phyloP scores from a whole-genome alignment of 2,329 filamentous ascomycete genomes.

The Aspergillus sp. region DNA sequence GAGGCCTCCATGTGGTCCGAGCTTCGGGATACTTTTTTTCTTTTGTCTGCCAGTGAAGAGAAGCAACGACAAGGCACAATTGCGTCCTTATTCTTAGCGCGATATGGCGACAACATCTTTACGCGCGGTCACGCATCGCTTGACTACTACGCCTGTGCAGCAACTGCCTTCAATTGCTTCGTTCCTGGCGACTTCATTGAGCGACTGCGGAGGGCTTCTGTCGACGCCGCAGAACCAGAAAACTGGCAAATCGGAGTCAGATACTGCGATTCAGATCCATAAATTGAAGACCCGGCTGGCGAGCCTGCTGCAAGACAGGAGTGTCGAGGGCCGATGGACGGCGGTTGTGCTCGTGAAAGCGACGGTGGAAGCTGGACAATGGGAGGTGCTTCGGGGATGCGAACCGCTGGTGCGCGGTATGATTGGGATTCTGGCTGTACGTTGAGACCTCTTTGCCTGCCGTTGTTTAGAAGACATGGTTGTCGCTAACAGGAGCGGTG shows the following conservation, averaged over 20 bases:
- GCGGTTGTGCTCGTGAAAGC: constrained; percentile 74
- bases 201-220: constrained; percentile 51
- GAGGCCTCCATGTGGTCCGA: constrained; percentile 22
- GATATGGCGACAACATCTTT: constrained; percentile 28
- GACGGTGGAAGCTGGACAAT: constrained; percentile 71
- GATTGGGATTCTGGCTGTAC: constrained; percentile 62
- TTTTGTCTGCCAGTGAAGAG: neutral
- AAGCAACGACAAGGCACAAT: too few species aligned
- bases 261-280: constrained; percentile 63
- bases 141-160: constrained; percentile 62
- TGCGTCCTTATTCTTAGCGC: too few species aligned
- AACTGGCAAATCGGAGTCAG: constrained; percentile 55
- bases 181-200: constrained; percentile 52
- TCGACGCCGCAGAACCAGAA: constrained; percentile 53
- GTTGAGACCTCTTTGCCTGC: constrained; percentile 4
- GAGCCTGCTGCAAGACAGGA: constrained; percentile 69
- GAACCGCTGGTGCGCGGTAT: constrained; percentile 72
- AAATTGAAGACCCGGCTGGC: constrained; percentile 72
- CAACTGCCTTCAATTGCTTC: constrained; percentile 68
- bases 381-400: constrained; percentile 66
- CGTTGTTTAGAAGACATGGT: neutral
- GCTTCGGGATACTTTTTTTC: constrained; percentile 10
- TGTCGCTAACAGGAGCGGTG: constrained; percentile 9
- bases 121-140: constrained; percentile 39
- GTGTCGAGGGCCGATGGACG: constrained; percentile 64